Evolutionary conservation across 768 basidiomycete species (phyloP).

Genomic region (Solioccasus polychromus): DNA sequence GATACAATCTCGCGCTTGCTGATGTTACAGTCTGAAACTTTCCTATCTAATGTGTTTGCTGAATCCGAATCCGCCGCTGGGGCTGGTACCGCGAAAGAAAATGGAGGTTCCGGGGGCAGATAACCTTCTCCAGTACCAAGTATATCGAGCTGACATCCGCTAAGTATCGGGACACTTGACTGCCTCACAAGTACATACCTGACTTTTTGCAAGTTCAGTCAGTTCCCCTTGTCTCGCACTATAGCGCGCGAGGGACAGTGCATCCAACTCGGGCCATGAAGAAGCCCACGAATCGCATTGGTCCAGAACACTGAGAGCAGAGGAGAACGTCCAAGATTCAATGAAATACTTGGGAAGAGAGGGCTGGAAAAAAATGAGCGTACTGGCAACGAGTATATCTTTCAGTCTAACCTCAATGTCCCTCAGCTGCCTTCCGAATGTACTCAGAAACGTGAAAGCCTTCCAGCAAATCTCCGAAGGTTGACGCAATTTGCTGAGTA

Average conservation of each 20-base stretch:
- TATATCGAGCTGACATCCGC: constrained; percentile 64
- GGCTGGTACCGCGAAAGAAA: constrained; percentile 48
- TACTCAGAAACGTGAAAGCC: constrained; percentile 69
- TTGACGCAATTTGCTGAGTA: constrained; percentile 68
- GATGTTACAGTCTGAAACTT: constrained; percentile 36
- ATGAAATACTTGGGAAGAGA: constrained; percentile 70
- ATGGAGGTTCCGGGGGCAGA: constrained; percentile 71
- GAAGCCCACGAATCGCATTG: constrained; percentile 73
- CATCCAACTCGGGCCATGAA: constrained; percentile 43
- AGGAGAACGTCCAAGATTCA: constrained; percentile 92
- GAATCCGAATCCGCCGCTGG: constrained; percentile 8
- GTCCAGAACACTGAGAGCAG: constrained; percentile 78
- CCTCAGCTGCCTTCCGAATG: constrained; percentile 71
- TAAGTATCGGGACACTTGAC: not conserved
- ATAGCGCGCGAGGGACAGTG: constrained; percentile 46
- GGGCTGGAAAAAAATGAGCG: constrained; percentile 34
- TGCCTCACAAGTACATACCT: constrained; percentile 48
- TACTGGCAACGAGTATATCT: constrained; percentile 1
- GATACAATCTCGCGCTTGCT: constrained; percentile 60
- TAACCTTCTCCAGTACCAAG: constrained; percentile 74
- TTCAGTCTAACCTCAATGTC: constrained; percentile 61
- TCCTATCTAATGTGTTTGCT: constrained; percentile 19
- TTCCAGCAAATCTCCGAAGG: constrained; percentile 71
- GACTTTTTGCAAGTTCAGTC: constrained; percentile 80
- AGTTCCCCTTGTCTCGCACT: constrained; percentile 86